Evolutionary conservation across 2,329 filamentous ascomycete species (phyloP).

Genomic region (Apiospora phragmitis): DNA sequence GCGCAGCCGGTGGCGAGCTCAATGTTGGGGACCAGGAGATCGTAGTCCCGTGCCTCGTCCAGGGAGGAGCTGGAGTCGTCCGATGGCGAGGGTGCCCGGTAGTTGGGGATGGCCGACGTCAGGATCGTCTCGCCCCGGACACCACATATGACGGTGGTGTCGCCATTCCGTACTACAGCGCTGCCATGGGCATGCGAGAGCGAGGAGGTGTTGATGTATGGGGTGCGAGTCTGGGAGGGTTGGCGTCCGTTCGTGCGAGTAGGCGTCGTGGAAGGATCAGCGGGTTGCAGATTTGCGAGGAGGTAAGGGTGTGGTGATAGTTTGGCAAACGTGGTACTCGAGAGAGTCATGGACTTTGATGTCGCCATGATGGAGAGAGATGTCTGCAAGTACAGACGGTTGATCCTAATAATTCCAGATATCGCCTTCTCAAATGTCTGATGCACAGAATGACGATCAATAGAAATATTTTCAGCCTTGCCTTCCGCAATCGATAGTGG

Average conservation of each 20-base stretch:
- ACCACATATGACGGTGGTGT: conserved; percentile 93
- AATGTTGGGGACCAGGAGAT: conserved; percentile 88
- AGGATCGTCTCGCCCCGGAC: conserved; percentile 83
- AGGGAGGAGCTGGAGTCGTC: conserved; percentile 35
- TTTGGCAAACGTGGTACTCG: conserved; percentile 78
- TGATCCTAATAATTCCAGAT: background rate
- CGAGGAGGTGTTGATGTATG: conserved; percentile 79
- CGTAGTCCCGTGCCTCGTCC: conserved; percentile 58
- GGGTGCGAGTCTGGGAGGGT: conserved; percentile 66
- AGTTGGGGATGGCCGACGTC: conserved; percentile 71
- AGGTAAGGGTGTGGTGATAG: conserved; percentile 88
- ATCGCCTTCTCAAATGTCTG: background rate
- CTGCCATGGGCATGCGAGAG: conserved; percentile 89
- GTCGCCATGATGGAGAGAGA: conserved; percentile 31
- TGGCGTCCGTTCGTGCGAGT: conserved; percentile 80
- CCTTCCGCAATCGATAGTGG: background rate
- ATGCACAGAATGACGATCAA: background rate
- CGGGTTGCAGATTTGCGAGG: conserved; percentile 78
- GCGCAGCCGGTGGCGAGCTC: conserved; percentile 90
- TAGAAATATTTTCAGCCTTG: conserved; percentile 8
- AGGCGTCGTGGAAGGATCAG: conserved; percentile 50
- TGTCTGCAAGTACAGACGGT: background rate
- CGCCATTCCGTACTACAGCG: conserved; percentile 82
- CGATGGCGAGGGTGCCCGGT: conserved; percentile 44
- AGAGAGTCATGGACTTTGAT: conserved; percentile 45